Evolutionary conservation across 306 rosid species (phyloP).

Genomic region (Lupinus albus): DNA sequence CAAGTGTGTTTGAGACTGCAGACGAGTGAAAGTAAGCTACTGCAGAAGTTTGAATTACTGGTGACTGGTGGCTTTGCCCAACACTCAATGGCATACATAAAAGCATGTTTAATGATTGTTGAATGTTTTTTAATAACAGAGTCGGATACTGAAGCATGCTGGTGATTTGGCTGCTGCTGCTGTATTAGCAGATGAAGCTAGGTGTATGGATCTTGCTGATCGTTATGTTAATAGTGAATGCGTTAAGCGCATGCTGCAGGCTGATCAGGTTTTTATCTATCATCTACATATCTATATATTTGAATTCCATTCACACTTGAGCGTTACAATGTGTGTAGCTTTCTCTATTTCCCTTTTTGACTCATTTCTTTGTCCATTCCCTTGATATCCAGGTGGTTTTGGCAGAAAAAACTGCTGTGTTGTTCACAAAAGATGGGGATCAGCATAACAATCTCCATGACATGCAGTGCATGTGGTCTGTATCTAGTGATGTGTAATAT

Average conservation of each 20-base stretch:
- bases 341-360: constrained; percentile 25
- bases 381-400: constrained; percentile 53
- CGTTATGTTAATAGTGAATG: constrained; percentile 77
- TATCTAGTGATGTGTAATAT: constrained; percentile 27
- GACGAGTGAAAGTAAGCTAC: constrained; percentile 17
- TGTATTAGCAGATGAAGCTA: constrained; percentile 73
- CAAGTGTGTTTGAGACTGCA: constrained; percentile 3
- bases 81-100: background rate
- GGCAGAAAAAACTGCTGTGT: constrained; percentile 75
- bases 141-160: constrained; percentile 76
- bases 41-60: constrained; percentile 15
- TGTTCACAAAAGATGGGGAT: constrained; percentile 79
- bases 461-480: constrained; percentile 89
- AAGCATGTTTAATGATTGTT: constrained; percentile 21
- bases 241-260: constrained; percentile 86
- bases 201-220: constrained; percentile 85
- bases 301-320: constrained; percentile 21
- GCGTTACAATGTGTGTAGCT: constrained; percentile 18
- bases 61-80: background rate
- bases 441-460: constrained; percentile 79
- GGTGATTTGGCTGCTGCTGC: constrained; percentile 77
- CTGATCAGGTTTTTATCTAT: constrained; percentile 63
- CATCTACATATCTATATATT: constrained; percentile 4
- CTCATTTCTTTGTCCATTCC: background rate
- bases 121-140: constrained; percentile 48